phyloP scores from a whole-genome alignment of 129 eudicot genomes.

The Escallonia rubra region DNA sequence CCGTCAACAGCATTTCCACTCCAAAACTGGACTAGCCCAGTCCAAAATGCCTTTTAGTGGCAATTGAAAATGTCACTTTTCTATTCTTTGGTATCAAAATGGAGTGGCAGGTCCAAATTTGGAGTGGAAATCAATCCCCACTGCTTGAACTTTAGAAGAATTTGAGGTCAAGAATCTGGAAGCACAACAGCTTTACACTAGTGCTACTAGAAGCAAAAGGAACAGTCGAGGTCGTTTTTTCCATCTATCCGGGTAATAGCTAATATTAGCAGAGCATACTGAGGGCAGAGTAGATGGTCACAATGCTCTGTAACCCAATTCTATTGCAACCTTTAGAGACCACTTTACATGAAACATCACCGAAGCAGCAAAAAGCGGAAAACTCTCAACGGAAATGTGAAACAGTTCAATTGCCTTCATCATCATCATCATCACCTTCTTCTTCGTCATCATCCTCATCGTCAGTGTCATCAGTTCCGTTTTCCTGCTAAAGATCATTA shows the following conservation, averaged over 20 bases:
- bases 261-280: not conserved
- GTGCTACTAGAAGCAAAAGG: conserved; percentile 3
- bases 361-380: not conserved
- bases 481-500: conserved; percentile 29
- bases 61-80: too few species aligned
- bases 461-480: conserved; percentile 54
- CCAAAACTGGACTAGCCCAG: too few species aligned
- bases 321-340: conserved; percentile 14
- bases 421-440: conserved; percentile 30
- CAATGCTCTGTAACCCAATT: conserved; percentile 7
- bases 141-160: too few species aligned
- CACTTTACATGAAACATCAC: conserved; percentile 28
- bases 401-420: conserved; percentile 15
- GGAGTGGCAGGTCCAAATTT: too few species aligned
- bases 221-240: conserved; percentile 17
- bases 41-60: too few species aligned
- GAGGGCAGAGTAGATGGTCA: not conserved
- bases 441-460: conserved; percentile 39
- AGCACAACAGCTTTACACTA: too few species aligned
- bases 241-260: not conserved
- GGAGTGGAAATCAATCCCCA: too few species aligned
- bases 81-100: too few species aligned
- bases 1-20: too few species aligned
- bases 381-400: not conserved
- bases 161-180: too few species aligned